phyloP scores from a whole-genome alignment of 768 basidiomycete species.

The Suillus fuscotomentosus region DNA sequence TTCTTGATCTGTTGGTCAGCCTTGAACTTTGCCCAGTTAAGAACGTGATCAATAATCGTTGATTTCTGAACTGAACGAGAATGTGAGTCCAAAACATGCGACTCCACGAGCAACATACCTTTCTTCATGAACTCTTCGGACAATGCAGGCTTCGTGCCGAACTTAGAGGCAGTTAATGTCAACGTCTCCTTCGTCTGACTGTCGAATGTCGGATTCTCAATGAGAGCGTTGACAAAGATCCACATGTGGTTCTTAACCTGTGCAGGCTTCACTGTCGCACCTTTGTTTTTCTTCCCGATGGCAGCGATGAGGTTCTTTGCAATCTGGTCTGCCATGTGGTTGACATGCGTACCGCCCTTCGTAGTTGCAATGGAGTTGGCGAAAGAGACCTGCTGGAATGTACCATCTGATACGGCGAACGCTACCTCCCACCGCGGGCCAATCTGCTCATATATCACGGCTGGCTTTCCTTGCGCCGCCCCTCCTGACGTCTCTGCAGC shows the following conservation, averaged over 20 bases:
- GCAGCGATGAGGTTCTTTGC: slow-evolving; percentile 78
- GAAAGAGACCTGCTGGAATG: slow-evolving; percentile 93
- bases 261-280: slow-evolving; percentile 85
- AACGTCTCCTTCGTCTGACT: slow-evolving; percentile 98
- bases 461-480: slow-evolving; percentile 74
- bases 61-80: slow-evolving; percentile 72
- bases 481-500: slow-evolving; percentile 72
- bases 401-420: slow-evolving; percentile 90
- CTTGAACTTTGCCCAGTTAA: slow-evolving; percentile 97
- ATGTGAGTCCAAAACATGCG: slow-evolving; percentile 2
- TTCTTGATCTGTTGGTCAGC: slow-evolving; percentile 96
- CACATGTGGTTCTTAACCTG: slow-evolving; percentile 98
- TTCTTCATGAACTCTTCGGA: slow-evolving; percentile 97
- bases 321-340: slow-evolving; percentile 81
- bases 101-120: slow-evolving; percentile 44
- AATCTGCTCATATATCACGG: slow-evolving; percentile 79
- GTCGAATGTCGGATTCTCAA: slow-evolving; percentile 98
- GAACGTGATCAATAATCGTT: slow-evolving; percentile 84
- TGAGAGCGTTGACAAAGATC: slow-evolving; percentile 93
- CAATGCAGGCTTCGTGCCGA: slow-evolving; percentile 81
- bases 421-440: slow-evolving; percentile 91
- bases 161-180: slow-evolving; percentile 84
- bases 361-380: slow-evolving; percentile 96
- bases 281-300: slow-evolving; percentile 97
- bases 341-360: slow-evolving; percentile 96